Conservation (phyloP, 2,329 filamentous ascomycete species). For the Hypoxylon sp. region DNA sequence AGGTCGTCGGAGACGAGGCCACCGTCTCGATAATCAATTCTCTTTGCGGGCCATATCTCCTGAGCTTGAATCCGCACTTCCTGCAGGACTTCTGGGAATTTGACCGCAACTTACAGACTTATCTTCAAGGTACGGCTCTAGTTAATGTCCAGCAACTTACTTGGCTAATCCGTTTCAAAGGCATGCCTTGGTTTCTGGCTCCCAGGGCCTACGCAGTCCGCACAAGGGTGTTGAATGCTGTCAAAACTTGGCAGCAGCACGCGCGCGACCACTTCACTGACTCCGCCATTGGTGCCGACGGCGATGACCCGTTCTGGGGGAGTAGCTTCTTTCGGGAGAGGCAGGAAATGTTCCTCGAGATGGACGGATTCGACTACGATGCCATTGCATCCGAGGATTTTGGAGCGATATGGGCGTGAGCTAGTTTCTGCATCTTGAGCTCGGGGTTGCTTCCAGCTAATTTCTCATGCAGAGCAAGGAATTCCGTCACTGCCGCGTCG, state of each 20-base stretch:
- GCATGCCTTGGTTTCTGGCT: conserved; percentile 46
- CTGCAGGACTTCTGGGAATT: conserved; percentile 46
- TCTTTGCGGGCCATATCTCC: conserved; percentile 47
- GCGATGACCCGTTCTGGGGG: conserved; percentile 48
- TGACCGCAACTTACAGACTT: conserved; percentile 48
- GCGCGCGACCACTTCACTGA: conserved; percentile 43
- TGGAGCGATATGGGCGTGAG: conserved; percentile 49
- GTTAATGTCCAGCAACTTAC: background rate
- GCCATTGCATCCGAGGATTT: conserved; percentile 48
- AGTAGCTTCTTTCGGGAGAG: conserved; percentile 47
- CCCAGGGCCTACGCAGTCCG: conserved; percentile 45
- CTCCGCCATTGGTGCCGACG: conserved; percentile 32
- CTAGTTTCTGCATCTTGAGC: conserved; percentile 1
- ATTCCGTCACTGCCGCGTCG: conserved; percentile 42
- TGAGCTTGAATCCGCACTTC: conserved; percentile 43
- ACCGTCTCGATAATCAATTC: conserved; percentile 44
- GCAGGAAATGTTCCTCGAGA: conserved; percentile 45
- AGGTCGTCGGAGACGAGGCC: conserved; percentile 41
- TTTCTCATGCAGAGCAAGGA: conserved; percentile 38
- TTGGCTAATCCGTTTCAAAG: conserved; percentile 27
- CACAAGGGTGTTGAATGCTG: conserved; percentile 41
- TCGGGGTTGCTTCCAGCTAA: conserved; percentile 24
- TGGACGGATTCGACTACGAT: conserved; percentile 46
- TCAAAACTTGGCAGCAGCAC: conserved; percentile 45
- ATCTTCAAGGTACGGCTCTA: conserved; percentile 43